These are phyloP conservation scores for Piper longum DNA, from an alignment of 164 flowering plant genomes.

Conservation along the genomic window DNA sequence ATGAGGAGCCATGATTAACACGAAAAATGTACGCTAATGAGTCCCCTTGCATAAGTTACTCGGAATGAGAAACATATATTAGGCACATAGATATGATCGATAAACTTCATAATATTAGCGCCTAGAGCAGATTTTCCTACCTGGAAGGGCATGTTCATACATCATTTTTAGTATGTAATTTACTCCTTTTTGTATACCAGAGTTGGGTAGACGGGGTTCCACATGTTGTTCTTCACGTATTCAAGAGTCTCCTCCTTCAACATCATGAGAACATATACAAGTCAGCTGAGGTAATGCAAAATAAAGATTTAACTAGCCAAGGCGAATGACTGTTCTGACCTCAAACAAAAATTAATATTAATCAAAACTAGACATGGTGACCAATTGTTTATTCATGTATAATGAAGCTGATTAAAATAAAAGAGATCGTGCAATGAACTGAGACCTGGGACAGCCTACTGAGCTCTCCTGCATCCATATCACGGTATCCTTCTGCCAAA, in stretches of 20 bases:
- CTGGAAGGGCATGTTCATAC: not conserved
- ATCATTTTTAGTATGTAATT: not conserved
- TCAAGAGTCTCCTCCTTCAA: conserved; percentile 59
- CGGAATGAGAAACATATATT: not conserved
- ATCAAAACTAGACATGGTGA: not conserved
- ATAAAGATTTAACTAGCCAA: not conserved
- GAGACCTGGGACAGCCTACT: conserved; percentile 42
- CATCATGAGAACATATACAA: not conserved
- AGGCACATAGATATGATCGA: not conserved
- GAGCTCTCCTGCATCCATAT: conserved; percentile 77
- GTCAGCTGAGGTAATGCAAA: not conserved
- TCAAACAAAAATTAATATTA: not conserved
- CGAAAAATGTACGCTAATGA: not conserved
- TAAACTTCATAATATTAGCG: too few species aligned
- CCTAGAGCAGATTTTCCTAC: too few species aligned
- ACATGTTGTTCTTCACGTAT: conserved; percentile 73
- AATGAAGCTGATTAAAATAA: not conserved
- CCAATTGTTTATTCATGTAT: not conserved
- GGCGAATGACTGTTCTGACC: not conserved
- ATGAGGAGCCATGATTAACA: not conserved
- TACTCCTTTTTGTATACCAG: conserved; percentile 59
- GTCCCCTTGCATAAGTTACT: not conserved
- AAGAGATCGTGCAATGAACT: not conserved
- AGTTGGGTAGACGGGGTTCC: conserved; percentile 83
- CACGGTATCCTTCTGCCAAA: conserved; percentile 92